Percentiles rank a stretch among this genome's conserved stretches.
phyloP scores from a whole-genome alignment of 208 protist genomes.

The Leishmania lainsoni region DNA sequence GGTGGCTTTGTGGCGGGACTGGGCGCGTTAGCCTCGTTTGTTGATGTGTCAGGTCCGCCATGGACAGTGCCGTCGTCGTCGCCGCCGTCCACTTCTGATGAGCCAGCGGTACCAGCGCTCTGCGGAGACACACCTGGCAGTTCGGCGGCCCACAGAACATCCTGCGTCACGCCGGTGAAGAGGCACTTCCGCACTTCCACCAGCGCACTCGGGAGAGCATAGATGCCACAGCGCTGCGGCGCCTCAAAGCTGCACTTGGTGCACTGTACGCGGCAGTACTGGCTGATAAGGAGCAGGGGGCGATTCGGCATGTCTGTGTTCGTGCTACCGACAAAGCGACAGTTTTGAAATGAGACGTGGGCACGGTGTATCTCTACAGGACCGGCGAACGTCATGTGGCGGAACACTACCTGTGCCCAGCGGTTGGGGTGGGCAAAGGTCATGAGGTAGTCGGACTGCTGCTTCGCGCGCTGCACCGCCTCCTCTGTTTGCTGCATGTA shows the following conservation, averaged over 20 bases:
- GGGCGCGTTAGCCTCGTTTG: not conserved
- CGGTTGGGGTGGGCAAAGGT: slow-evolving; percentile 84
- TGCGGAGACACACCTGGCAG: slow-evolving; percentile 12
- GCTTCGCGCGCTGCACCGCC: slow-evolving; percentile 54
- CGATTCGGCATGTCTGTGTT: slow-evolving; percentile 3
- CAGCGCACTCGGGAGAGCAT: slow-evolving; percentile 62
- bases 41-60: not conserved
- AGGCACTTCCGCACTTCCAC: slow-evolving; percentile 67
- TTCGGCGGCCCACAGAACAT: slow-evolving; percentile 6
- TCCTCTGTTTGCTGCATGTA: slow-evolving; percentile 68
- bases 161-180: slow-evolving; percentile 62
- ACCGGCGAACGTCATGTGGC: slow-evolving; percentile 75
- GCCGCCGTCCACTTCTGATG: slow-evolving; percentile 6
- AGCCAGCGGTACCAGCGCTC: not conserved
- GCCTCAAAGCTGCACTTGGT: slow-evolving; percentile 78
- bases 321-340: slow-evolving; percentile 47
- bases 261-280: slow-evolving; percentile 80
- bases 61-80: slow-evolving; percentile 9
- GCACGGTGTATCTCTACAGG: slow-evolving; percentile 72
- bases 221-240: slow-evolving; percentile 54
- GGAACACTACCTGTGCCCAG: slow-evolving; percentile 69
- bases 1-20: not conserved
- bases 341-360: slow-evolving; percentile 85
- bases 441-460: slow-evolving; percentile 80
- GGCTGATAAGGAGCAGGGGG: slow-evolving; percentile 73